Evolutionary conservation across 257 asterid species (phyloP).

Genomic region (Salvia splendens): DNA sequence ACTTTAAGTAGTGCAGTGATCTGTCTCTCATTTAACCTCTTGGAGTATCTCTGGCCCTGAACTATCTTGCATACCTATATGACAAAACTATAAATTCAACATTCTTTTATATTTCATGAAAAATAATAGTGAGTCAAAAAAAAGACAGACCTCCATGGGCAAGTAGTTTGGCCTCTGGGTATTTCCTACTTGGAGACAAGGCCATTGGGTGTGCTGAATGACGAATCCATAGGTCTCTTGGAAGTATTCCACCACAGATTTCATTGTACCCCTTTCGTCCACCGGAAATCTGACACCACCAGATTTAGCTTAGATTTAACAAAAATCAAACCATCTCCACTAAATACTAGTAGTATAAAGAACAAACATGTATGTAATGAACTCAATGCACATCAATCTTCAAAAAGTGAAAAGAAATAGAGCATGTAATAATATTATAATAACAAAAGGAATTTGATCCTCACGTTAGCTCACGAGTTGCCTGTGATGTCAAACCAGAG

Average conservation of each 20-base stretch:
- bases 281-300: constrained; percentile 69
- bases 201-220: constrained; percentile 77
- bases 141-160: constrained; percentile 68
- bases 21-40: constrained; percentile 89
- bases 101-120: too few species aligned
- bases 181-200: constrained; percentile 96
- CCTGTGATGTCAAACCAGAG: constrained; percentile 88
- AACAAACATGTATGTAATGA: neutral
- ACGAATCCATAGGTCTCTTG: constrained; percentile 78
- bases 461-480: constrained; percentile 89
- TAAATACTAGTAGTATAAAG: neutral
- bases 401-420: neutral
- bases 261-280: constrained; percentile 83
- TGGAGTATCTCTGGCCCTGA: constrained; percentile 91
- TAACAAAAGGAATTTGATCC: constrained; percentile 25
- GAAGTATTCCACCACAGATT: constrained; percentile 83
- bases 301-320: constrained; percentile 21
- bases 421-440: neutral
- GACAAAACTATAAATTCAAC: too few species aligned
- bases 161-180: constrained; percentile 81
- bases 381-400: neutral
- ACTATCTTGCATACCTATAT: constrained; percentile 78
- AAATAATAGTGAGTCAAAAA: too few species aligned
- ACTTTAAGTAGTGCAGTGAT: constrained; percentile 88
- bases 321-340: neutral